These are phyloP conservation scores for Annulohypoxylon bovei DNA, from an alignment of 495 filamentous ascomycete genomes.

Conservation along the genomic window DNA sequence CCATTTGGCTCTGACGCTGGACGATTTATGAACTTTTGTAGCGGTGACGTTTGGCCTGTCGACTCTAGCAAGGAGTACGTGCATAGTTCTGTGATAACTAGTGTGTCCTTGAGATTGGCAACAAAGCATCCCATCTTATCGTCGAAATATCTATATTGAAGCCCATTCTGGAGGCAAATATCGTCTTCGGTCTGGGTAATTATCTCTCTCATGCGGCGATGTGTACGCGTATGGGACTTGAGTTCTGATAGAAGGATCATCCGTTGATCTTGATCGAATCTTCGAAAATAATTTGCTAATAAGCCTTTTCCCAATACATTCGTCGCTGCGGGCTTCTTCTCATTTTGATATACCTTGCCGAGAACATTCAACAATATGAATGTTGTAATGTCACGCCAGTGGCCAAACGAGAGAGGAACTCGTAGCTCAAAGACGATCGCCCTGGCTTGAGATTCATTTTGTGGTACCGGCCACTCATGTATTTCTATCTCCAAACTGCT, in stretches of 20 bases:
- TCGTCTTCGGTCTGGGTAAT: constrained; percentile 40
- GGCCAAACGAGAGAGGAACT: constrained; percentile 54
- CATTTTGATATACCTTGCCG: neutral
- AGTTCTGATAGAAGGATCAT: constrained; percentile 54
- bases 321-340: neutral
- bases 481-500: constrained; percentile 57
- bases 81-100: constrained; percentile 42
- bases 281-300: neutral
- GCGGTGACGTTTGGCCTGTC: neutral
- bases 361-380: constrained; percentile 57
- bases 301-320: neutral
- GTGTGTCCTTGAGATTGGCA: constrained; percentile 19
- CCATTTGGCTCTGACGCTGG: constrained; percentile 41
- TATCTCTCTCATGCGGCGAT: constrained; percentile 47
- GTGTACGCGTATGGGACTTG: constrained; percentile 57
- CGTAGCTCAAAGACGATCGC: constrained; percentile 67
- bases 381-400: constrained; percentile 65
- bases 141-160: constrained; percentile 52
- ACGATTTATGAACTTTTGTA: constrained; percentile 54
- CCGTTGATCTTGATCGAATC: neutral
- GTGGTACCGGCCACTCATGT: constrained; percentile 72
- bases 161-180: constrained; percentile 59
- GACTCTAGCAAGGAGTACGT: constrained; percentile 48
- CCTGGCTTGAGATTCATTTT: constrained; percentile 46
- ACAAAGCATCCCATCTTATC: constrained; percentile 42